A percentile compares a stretch with the other conserved stretches of the same genome.
Evolutionary conservation across 1,284 basidiomycete species (phyloP).

Genomic region (Neolentinus lepideus): DNA sequence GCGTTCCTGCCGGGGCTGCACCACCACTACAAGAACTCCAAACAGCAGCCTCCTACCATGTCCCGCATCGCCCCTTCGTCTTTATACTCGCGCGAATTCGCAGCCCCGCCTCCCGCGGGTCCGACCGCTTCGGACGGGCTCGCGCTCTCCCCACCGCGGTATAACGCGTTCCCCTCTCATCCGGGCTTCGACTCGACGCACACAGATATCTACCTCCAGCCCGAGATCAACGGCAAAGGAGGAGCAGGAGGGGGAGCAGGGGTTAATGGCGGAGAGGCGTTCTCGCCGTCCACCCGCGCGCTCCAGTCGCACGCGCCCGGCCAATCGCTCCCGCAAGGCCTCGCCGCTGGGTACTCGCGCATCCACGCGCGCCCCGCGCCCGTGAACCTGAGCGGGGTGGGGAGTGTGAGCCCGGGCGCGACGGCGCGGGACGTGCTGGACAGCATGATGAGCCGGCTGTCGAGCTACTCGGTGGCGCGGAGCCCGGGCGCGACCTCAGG

Average conservation of each 20-base stretch:
- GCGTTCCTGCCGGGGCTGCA: constrained; percentile 69
- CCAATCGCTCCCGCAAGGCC: constrained; percentile 80
- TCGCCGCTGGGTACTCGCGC: constrained; percentile 80
- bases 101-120: too few relatives aligned
- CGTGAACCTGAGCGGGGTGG: constrained; percentile 19
- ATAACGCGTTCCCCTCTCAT: too few relatives aligned
- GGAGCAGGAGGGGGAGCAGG: constrained; percentile 20
- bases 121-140: too few relatives aligned
- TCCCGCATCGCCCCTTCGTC: constrained; percentile 17
- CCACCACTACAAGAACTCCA: constrained; percentile 41
- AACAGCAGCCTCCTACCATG: too few relatives aligned
- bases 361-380: constrained; percentile 67
- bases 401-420: background rate
- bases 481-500: background rate
- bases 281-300: constrained; percentile 63
- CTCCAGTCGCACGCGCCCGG: constrained; percentile 77
- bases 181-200: background rate
- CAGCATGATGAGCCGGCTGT: constrained; percentile 40
- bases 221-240: constrained; percentile 15
- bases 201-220: background rate
- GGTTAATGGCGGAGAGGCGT: constrained; percentile 22
- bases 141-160: too few relatives aligned
- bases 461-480: constrained; percentile 16
- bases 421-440: constrained; percentile 28
- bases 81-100: constrained; percentile 20